Base-by-base conservation (phyloP, 257 asterid species). In the Solanum bulbocastanum region DNA sequence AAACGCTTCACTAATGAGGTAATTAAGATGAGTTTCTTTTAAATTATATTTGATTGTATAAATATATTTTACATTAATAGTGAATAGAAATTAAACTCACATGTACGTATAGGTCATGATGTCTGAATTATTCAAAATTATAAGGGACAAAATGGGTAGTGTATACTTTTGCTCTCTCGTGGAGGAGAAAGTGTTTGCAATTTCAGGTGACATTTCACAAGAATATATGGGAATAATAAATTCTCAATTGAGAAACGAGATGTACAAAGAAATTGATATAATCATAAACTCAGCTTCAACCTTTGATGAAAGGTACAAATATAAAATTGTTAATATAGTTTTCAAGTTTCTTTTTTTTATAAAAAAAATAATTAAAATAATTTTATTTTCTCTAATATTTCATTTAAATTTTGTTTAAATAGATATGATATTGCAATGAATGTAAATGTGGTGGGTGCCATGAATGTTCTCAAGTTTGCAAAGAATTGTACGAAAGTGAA, bases 1-100 rank as follows among this genome's bases (percentile, higher is more conserved):
- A 89, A 91, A 44, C 91, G 94, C 13, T 81, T 92, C 39, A 88
- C 90, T 9, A 88, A 92, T 71, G 96, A 93, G 94, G 94, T 93
- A 88, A 68, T 46, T 46, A 46, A 46, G 75, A 68, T 20, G 36
- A 68, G 3, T 13, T 68, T 68, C 35, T 12, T 68, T 68, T 30
- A 27, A 68, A 68, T 68, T 46, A 18, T 56, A 56, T 18, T 56
- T 16, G 65, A 56, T 56, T 56, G n/a, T 56, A 6, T 18, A 56
- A 6, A 18, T 56, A 56, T 56, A 56, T 56, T 56, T 18, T 56
- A 56, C 10, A 3, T 56, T 0, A 2, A 0, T 56, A 56, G 23
- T 56, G 65, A 16, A 56, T 3, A 18, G 65, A 56, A 56, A 56
- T 56, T 52, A 16, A 56, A 18, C 65, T 56, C 0, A 56, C n/a